Evolutionary conservation across 1,139 yeast species (phyloP).

Genomic region (Pichia sp.): DNA sequence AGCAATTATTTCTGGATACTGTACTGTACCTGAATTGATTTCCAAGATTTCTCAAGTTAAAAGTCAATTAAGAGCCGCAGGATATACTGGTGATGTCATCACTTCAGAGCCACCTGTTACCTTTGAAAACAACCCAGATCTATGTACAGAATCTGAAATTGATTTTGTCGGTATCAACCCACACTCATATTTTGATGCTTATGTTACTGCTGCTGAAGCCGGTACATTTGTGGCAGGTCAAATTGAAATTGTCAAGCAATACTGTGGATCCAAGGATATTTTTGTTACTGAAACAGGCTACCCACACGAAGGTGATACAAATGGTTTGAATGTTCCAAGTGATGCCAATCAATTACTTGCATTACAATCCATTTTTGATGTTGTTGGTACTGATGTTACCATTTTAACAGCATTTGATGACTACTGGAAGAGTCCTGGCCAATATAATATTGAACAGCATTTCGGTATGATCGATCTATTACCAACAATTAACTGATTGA

Average conservation of each 20-base stretch:
- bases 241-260: conserved; percentile 39
- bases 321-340: conserved; percentile 70
- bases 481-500: neutral
- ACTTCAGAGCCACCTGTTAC: conserved; percentile 88
- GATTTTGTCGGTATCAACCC: conserved; percentile 83
- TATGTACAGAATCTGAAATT: conserved; percentile 60
- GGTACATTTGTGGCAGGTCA: conserved; percentile 69
- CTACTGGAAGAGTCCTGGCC: conserved; percentile 83
- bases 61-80: conserved; percentile 48
- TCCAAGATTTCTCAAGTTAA: conserved; percentile 59
- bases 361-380: conserved; percentile 48
- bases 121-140: conserved; percentile 50
- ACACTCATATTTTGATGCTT: conserved; percentile 73
- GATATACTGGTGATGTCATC: conserved; percentile 69
- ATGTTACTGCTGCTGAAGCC: conserved; percentile 53
- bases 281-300: conserved; percentile 83
- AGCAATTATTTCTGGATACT: conserved; percentile 59
- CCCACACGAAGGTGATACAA: conserved; percentile 63
- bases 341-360: conserved; percentile 65
- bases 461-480: conserved; percentile 53
- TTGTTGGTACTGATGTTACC: conserved; percentile 52
- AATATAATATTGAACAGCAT: conserved; percentile 75
- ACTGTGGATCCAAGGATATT: conserved; percentile 42
- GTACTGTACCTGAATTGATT: conserved; percentile 50
- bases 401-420: conserved; percentile 74